Evolutionary conservation across 805 yeast species (phyloP).

Genomic region (Saturnispora diversa): DNA sequence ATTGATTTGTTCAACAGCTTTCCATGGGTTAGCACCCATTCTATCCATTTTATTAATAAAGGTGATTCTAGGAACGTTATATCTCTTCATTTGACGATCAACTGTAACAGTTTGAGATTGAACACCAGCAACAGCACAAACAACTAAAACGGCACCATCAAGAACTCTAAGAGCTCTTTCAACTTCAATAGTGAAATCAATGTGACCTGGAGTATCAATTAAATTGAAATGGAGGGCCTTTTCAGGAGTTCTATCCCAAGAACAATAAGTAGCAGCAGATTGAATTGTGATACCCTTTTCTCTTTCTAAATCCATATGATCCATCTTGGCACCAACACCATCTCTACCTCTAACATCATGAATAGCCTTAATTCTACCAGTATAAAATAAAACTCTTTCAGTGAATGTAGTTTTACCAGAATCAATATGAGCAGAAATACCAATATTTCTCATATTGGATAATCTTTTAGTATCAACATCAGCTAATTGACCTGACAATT

Average conservation of each 20-base stretch:
- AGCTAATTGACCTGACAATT: slow-evolving; percentile 40
- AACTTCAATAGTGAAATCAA: slow-evolving; percentile 97
- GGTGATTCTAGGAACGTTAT: slow-evolving; percentile 93
- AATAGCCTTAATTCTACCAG: slow-evolving; percentile 94
- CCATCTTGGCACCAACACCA: slow-evolving; percentile 99
- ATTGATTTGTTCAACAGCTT: slow-evolving; percentile 86
- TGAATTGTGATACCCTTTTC: slow-evolving; percentile 98
- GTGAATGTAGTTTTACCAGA: slow-evolving; percentile 98
- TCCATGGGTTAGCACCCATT: slow-evolving; percentile 98
- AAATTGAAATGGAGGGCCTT: slow-evolving; percentile 75
- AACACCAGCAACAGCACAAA: slow-evolving; percentile 97
- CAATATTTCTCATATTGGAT: slow-evolving; percentile 76
- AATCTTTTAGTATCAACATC: slow-evolving; percentile 47
- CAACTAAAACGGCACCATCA: slow-evolving; percentile 97
- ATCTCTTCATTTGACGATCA: slow-evolving; percentile 97
- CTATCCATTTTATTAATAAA: slow-evolving; percentile 98
- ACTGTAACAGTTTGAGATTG: slow-evolving; percentile 98
- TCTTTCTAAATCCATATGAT: slow-evolving; percentile 96
- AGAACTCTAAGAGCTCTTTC: slow-evolving; percentile 97
- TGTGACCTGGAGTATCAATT: slow-evolving; percentile 98
- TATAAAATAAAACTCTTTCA: slow-evolving; percentile 90
- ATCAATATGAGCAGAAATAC: slow-evolving; percentile 96
- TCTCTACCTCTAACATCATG: slow-evolving; percentile 97
- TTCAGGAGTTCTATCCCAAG: slow-evolving; percentile 72
- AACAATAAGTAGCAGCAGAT: slow-evolving; percentile 97